phyloP scores from a whole-genome alignment of 202 grass and related monocot genomes.

The Bolboschoenoplectus hybrid region DNA sequence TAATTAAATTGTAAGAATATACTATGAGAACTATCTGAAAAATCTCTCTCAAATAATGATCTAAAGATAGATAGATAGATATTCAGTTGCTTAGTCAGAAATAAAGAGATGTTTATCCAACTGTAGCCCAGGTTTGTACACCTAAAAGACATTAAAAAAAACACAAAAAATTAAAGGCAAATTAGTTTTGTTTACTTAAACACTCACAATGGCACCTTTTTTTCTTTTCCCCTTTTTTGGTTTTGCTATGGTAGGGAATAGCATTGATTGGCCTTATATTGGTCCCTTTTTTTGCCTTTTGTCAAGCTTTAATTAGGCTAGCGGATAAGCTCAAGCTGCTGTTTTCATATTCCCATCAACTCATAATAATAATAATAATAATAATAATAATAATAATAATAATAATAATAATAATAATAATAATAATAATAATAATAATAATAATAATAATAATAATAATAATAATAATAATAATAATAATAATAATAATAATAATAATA shows the following conservation, averaged over 20 bases:
- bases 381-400: no score
- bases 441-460: neutral
- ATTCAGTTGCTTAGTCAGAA: conserved; percentile 26
- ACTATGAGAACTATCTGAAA: neutral
- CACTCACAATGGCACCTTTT: neutral
- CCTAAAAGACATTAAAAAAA: neutral
- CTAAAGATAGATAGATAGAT: neutral
- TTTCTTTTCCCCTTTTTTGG: conserved; percentile 9
- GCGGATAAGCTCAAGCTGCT: conserved; percentile 30
- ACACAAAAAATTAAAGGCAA: neutral
- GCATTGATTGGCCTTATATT: conserved; percentile 34
- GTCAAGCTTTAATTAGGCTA: conserved; percentile 31
- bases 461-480: neutral
- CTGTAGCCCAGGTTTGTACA: conserved; percentile 24
- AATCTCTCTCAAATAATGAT: conserved; percentile 23
- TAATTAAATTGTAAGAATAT: neutral
- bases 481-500: no score
- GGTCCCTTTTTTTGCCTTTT: conserved; percentile 26
- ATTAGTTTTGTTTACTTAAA: neutral
- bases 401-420: no score
- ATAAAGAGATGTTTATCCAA: conserved; percentile 8
- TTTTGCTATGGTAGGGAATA: conserved; percentile 23
- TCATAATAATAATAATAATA: neutral
- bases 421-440: no score
- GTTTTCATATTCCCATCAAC: conserved; percentile 8